A percentile compares a stretch with the other conserved stretches of the same genome.
Conservation (phyloP, 179 eudicot species). For the Amaranthus tricolor region DNA sequence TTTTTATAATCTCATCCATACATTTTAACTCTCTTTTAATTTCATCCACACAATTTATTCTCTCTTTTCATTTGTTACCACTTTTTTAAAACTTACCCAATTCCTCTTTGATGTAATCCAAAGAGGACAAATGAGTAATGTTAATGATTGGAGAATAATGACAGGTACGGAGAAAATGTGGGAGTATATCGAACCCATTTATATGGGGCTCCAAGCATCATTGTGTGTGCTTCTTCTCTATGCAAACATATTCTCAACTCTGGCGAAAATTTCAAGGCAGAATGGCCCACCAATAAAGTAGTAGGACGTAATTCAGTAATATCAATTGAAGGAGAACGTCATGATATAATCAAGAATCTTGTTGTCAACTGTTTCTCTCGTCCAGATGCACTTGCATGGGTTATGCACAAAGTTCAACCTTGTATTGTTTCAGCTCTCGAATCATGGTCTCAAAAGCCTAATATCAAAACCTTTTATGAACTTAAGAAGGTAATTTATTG, state of each 20-base stretch:
- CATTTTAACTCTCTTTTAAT: too few relatives aligned
- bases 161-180: constrained; percentile 6
- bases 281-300: constrained; percentile 13
- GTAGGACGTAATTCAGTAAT: constrained; percentile 1
- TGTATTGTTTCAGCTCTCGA: neutral
- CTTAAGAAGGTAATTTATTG: neutral
- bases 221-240: constrained; percentile 3
- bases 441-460: constrained; percentile 9
- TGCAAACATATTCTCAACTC: neutral
- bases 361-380: neutral
- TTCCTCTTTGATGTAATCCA: too few relatives aligned
- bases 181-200: constrained; percentile 5
- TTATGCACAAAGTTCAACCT: neutral
- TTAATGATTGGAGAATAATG: too few relatives aligned
- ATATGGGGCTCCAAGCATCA: constrained; percentile 13
- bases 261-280: neutral
- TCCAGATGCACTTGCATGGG: neutral
- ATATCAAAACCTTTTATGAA: neutral
- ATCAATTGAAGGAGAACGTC: too few relatives aligned
- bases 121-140: too few relatives aligned
- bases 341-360: too few relatives aligned
- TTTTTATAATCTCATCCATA: too few relatives aligned
- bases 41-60: too few relatives aligned
- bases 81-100: too few relatives aligned
- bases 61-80: too few relatives aligned